Base-by-base conservation (phyloP, 1,284 basidiomycete genomes). In the Puccinia polysora region DNA sequence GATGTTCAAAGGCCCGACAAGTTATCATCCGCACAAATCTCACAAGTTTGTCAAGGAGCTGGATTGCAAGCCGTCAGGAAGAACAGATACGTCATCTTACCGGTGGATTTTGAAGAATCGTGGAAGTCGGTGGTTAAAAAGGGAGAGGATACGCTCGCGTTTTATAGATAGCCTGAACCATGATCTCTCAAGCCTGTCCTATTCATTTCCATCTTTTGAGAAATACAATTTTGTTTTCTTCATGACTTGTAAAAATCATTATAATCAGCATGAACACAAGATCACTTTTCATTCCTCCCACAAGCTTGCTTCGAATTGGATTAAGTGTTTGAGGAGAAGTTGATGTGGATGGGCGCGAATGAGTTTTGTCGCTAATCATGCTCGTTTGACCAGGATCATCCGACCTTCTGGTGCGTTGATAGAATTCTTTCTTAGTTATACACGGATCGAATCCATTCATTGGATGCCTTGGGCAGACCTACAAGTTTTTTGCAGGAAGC, bases 51-150 rank as follows among this genome's bases (percentile, higher is more conserved):
- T 67, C 96, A 99, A 82, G 93, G 91, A 15, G 96, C 96, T 58
- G 96, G 96, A 78, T 83, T 99, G 38, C 95, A 98, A 86, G 95
- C 95, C 76, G 95, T 97, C 36, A 87, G 95, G 74, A 97, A 96
- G 84, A 97, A 97, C 81, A 87, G 96, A 78, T 99, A 98, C 81
- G 86, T 99, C 70, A 95, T 99, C 79, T 84, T 98, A 59, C 95
- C 96, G 0, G 86, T 89, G 36, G 96, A 99, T 84, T 98, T 97
- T 80, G 96, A 98, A 80, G 93, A 97, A 81, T 91, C 91, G 78
- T 97, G 93, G 92, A 97, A 96, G 40, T 52, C 64, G 14, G 64
- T 65, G 1, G 64, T 65, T 34, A 65, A 65, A 34, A 65, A 65
- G 49, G 64, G 64, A 55, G 64, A 65, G 38, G 64, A 65, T 53